phyloP scores from a whole-genome alignment of 768 basidiomycete genomes.

The Tricholoma terreum region DNA sequence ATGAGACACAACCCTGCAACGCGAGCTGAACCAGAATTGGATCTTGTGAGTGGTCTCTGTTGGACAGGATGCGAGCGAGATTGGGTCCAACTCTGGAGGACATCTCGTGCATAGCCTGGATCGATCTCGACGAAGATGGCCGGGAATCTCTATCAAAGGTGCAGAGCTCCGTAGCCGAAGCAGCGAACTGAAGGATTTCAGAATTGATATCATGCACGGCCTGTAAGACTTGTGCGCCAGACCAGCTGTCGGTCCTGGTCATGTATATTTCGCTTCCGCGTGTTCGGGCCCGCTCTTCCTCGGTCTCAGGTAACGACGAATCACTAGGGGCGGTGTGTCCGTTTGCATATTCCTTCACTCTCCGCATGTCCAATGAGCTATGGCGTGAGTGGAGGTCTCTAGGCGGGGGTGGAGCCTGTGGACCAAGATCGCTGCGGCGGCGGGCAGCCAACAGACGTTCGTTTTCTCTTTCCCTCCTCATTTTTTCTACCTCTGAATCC shows the following conservation, averaged over 20 bases:
- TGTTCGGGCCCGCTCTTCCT: slow-evolving; percentile 57
- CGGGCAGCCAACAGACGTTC: slow-evolving; percentile 32
- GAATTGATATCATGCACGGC: slow-evolving; percentile 78
- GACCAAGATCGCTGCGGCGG: slow-evolving; percentile 26
- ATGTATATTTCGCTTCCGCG: slow-evolving; percentile 65
- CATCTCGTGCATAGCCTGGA: slow-evolving; percentile 58
- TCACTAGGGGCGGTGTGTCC: slow-evolving; percentile 14
- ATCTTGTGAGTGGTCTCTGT: slow-evolving; percentile 70
- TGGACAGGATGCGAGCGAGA: slow-evolving; percentile 56
- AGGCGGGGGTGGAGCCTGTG: slow-evolving; percentile 12
- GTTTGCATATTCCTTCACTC: slow-evolving; percentile 19
- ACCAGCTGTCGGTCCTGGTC: slow-evolving; percentile 73
- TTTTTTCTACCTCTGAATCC: slow-evolving; percentile 58
- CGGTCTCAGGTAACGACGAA: slow-evolving; percentile 16
- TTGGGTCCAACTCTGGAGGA: slow-evolving; percentile 60
- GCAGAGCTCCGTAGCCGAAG: slow-evolving; percentile 68
- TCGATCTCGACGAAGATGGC: slow-evolving; percentile 36
- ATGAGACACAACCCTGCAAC: slow-evolving; percentile 66
- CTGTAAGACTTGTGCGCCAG: slow-evolving; percentile 75
- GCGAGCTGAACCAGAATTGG: slow-evolving; percentile 75
- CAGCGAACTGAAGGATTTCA: slow-evolving; percentile 78
- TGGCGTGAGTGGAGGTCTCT: slow-evolving; percentile 19
- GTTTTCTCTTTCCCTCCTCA: slow-evolving; percentile 39
- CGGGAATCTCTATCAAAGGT: slow-evolving; percentile 44
- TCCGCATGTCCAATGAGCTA: slow-evolving; percentile 31